These are phyloP conservation scores for Pilasporangium apinafurcum DNA, from an alignment of 352 stramenopile species.

Conservation along the genomic window DNA sequence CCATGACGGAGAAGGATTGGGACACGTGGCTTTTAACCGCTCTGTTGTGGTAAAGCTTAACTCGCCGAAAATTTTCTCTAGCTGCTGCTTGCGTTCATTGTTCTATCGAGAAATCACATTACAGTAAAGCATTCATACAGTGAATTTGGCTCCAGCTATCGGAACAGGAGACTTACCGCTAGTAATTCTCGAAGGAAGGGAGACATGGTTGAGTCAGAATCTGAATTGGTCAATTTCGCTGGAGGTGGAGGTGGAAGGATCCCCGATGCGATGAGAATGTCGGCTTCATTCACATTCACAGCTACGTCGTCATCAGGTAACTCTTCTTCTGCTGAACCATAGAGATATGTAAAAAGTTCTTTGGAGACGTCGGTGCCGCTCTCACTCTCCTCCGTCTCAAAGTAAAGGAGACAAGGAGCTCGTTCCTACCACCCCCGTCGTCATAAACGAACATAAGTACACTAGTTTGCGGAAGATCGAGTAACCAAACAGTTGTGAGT, in stretches of 20 bases:
- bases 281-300: not conserved
- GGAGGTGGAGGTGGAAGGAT: not conserved
- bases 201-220: not conserved
- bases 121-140: conserved; percentile 1
- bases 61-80: conserved; percentile 71
- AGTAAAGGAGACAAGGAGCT: conserved; percentile 68
- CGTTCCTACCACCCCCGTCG: too few species aligned
- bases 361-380: conserved; percentile 50
- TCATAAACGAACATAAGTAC: not conserved
- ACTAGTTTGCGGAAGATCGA: not conserved
- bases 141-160: not conserved
- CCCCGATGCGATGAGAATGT: conserved; percentile 10
- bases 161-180: not conserved
- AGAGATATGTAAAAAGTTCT: conserved; percentile 54
- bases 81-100: conserved; percentile 28
- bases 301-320: conserved; percentile 9
- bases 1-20: too few species aligned
- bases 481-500: not conserved
- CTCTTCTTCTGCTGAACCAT: conserved; percentile 8
- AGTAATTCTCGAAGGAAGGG: not conserved
- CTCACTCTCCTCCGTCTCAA: conserved; percentile 49
- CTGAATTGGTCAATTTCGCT: not conserved
- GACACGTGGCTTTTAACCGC: conserved; percentile 22
- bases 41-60: conserved; percentile 38
- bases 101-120: too few species aligned